These are phyloP conservation scores for Oryza coarctata DNA, from an alignment of 176 grass and related monocot species.

Conservation along the genomic window DNA sequence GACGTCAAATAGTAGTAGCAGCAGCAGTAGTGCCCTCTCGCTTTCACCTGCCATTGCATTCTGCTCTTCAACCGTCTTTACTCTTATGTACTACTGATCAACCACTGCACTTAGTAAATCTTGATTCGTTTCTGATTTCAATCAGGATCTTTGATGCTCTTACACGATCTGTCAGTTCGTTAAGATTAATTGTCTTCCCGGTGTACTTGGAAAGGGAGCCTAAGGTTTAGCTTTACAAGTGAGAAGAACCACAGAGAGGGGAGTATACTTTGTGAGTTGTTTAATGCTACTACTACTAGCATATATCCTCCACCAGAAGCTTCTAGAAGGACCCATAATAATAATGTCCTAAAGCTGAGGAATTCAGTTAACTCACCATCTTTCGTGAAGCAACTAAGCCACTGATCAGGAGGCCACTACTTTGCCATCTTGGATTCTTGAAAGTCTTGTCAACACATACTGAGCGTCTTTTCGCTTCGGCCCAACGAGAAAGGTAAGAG, in stretches of 20 bases:
- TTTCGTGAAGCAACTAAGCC: not conserved
- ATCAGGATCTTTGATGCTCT: not conserved
- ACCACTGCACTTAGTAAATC: not conserved
- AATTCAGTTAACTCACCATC: not conserved
- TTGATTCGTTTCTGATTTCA: not conserved
- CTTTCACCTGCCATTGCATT: not conserved
- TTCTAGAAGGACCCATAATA: not conserved
- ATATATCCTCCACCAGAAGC: not conserved
- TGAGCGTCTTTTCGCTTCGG: not conserved
- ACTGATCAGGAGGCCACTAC: not conserved
- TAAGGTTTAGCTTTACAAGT: slow-evolving; percentile 20
- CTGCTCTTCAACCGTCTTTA: not conserved
- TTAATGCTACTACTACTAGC: too few relatives aligned
- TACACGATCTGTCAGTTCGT: not conserved
- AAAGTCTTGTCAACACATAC: not conserved
- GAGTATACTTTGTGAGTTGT: not conserved
- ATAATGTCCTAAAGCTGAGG: not conserved
- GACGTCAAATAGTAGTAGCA: not conserved
- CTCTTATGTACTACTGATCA: not conserved
- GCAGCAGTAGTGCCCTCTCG: not conserved
- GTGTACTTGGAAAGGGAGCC: not conserved
- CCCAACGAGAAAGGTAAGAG: not conserved
- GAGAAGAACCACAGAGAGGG: not conserved
- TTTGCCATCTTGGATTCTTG: not conserved
- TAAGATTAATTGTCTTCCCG: not conserved